Conservation (phyloP, 1,284 basidiomycete genomes). For the Moesziomyces parantarcticus region DNA sequence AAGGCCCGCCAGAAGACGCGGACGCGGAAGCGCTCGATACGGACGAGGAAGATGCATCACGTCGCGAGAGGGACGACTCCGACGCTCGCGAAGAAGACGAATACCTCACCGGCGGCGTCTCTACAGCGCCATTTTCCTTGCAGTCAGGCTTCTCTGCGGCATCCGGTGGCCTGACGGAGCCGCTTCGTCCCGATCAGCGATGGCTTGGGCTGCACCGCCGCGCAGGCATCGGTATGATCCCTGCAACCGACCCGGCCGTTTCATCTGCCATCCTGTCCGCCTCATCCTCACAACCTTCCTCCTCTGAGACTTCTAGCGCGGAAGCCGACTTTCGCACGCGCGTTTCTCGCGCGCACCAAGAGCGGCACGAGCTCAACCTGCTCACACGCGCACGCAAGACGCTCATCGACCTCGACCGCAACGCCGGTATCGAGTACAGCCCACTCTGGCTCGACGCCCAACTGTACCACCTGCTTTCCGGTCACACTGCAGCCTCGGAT, state of each 20-base stretch:
- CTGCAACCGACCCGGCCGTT: slow-evolving; percentile 5
- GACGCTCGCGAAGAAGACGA: slow-evolving; percentile 30
- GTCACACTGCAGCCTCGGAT: slow-evolving; percentile 7
- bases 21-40: slow-evolving; percentile 16
- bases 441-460: slow-evolving; percentile 51
- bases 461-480: slow-evolving; percentile 19
- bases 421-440: slow-evolving; percentile 28
- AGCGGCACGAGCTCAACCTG: slow-evolving; percentile 29
- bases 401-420: slow-evolving; percentile 34
- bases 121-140: background rate
- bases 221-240: slow-evolving; percentile 38
- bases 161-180: slow-evolving; percentile 2
- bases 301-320: background rate
- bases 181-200: slow-evolving; percentile 47
- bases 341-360: slow-evolving; percentile 17
- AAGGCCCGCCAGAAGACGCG: slow-evolving; percentile 1
- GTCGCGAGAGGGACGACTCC: background rate
- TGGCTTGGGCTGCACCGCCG: slow-evolving; percentile 36
- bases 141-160: background rate
- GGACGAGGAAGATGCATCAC: slow-evolving; percentile 19
- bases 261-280: slow-evolving; percentile 9
- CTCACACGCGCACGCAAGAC: slow-evolving; percentile 42
- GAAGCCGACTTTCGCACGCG: slow-evolving; percentile 32
- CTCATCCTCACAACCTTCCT: background rate
- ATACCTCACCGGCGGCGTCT: slow-evolving; percentile 27